phyloP scores from a whole-genome alignment of 1,284 basidiomycete species.

The Ganoderma lucidum region DNA sequence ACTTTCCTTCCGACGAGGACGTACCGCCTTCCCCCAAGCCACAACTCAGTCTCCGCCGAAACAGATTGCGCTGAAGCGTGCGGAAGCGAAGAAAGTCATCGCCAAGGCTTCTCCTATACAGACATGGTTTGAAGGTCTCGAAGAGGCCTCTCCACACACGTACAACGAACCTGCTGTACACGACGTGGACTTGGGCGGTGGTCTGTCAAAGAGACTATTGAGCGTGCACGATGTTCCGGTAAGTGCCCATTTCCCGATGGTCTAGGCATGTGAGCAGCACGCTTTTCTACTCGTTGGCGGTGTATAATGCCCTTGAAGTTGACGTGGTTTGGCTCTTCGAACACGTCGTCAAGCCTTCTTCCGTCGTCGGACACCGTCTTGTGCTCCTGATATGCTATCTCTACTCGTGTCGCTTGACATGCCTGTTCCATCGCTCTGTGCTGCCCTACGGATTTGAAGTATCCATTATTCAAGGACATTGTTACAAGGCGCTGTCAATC shows the following conservation, averaged over 20 bases:
- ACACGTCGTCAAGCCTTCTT: neutral
- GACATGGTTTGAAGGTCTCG: slow-evolving; percentile 47
- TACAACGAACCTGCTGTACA: slow-evolving; percentile 51
- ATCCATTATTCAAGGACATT: slow-evolving; percentile 33
- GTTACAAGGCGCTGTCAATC: slow-evolving; percentile 69
- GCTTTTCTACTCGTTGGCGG: neutral
- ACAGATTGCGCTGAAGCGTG: slow-evolving; percentile 76
- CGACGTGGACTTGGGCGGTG: slow-evolving; percentile 66
- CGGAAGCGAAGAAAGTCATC: slow-evolving; percentile 72
- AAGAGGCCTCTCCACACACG: slow-evolving; percentile 54
- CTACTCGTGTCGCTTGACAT: slow-evolving; percentile 26
- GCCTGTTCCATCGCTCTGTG: slow-evolving; percentile 20
- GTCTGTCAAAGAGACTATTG: slow-evolving; percentile 77
- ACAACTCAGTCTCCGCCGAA: slow-evolving; percentile 69
- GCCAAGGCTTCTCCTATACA: slow-evolving; percentile 33
- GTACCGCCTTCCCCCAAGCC: slow-evolving; percentile 43
- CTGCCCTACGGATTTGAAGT: slow-evolving; percentile 32
- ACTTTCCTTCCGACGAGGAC: slow-evolving; percentile 35
- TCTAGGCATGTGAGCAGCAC: slow-evolving; percentile 32
- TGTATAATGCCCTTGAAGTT: too few species aligned
- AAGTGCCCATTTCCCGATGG: slow-evolving; percentile 35
- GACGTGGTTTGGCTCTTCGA: neutral
- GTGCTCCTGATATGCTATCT: neutral
- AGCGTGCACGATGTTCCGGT: slow-evolving; percentile 80
- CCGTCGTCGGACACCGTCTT: neutral